Percentiles rank a stretch among this genome's conserved stretches.
These are phyloP conservation scores for Balakata baccata DNA, from an alignment of 345 rosid species.

Conservation along the genomic window DNA sequence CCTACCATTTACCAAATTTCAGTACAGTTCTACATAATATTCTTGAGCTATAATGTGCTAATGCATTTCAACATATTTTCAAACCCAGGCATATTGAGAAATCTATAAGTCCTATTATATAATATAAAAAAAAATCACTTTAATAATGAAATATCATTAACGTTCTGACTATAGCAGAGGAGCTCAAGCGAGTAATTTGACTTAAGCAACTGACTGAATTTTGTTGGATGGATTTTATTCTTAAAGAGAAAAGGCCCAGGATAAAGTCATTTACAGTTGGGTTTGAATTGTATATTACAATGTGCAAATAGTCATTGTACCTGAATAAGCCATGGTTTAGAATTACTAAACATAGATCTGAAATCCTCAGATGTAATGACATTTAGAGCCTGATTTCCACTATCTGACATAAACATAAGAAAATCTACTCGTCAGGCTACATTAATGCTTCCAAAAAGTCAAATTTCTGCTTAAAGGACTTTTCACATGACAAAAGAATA, in stretches of 20 bases:
- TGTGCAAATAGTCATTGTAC: constrained; percentile 31
- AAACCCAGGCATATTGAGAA: too few relatives aligned
- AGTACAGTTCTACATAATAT: background rate
- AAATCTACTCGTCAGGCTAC: constrained; percentile 7
- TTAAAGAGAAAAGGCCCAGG: background rate
- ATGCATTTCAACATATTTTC: too few relatives aligned
- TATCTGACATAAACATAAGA: constrained; percentile 35
- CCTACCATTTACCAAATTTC: background rate
- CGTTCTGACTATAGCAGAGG: background rate
- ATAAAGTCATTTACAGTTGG: background rate
- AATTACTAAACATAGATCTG: constrained; percentile 38
- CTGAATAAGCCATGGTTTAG: constrained; percentile 74
- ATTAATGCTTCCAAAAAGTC: constrained; percentile 7
- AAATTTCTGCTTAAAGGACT: background rate
- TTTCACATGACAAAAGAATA: background rate
- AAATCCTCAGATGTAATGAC: constrained; percentile 52
- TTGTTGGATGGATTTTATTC: background rate
- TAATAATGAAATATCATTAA: background rate
- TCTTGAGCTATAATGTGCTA: background rate
- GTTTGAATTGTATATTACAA: background rate
- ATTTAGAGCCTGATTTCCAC: constrained; percentile 43
- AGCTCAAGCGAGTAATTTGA: background rate
- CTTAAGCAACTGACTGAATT: background rate
- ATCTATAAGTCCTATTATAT: too few relatives aligned
- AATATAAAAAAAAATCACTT: too few relatives aligned